Evolutionary conservation across 495 filamentous ascomycete genomes (phyloP).

Genomic region (Halenospora varia): DNA sequence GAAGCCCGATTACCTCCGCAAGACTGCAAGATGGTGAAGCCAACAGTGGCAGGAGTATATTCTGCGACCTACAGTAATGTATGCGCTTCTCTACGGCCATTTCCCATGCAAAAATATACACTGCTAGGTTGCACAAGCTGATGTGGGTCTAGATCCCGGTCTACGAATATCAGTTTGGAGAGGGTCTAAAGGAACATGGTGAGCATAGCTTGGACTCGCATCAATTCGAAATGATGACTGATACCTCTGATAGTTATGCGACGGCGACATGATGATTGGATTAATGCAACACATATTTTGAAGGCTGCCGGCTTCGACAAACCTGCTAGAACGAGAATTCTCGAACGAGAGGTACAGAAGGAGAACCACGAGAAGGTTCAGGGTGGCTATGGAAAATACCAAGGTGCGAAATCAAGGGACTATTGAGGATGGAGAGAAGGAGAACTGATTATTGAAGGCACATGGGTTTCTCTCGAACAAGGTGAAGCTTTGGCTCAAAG

Average conservation of each 20-base stretch:
- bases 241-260: slow-evolving; percentile 91
- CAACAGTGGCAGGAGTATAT: slow-evolving; percentile 48
- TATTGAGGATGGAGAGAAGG: neutral
- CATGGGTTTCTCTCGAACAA: slow-evolving; percentile 88
- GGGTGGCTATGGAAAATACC: slow-evolving; percentile 97
- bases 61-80: slow-evolving; percentile 94
- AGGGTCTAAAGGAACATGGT: slow-evolving; percentile 60
- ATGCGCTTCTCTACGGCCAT: slow-evolving; percentile 24
- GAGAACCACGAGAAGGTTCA: slow-evolving; percentile 96
- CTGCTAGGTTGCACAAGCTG: neutral
- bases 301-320: slow-evolving; percentile 72
- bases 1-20: neutral
- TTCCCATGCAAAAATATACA: no score
- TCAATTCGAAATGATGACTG: no score
- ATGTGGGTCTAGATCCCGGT: slow-evolving; percentile 66
- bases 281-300: slow-evolving; percentile 94
- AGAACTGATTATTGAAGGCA: slow-evolving; percentile 53
- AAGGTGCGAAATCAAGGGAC: slow-evolving; percentile 51
- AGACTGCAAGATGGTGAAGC: slow-evolving; percentile 23
- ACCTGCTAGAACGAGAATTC: slow-evolving; percentile 86
- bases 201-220: neutral
- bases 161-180: slow-evolving; percentile 78
- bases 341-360: slow-evolving; percentile 96
- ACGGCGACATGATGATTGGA: slow-evolving; percentile 80
- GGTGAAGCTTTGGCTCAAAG: slow-evolving; percentile 77